These are phyloP conservation scores for Lecanicillium sp. DNA, from an alignment of 2,329 filamentous ascomycete genomes.

Conservation along the genomic window DNA sequence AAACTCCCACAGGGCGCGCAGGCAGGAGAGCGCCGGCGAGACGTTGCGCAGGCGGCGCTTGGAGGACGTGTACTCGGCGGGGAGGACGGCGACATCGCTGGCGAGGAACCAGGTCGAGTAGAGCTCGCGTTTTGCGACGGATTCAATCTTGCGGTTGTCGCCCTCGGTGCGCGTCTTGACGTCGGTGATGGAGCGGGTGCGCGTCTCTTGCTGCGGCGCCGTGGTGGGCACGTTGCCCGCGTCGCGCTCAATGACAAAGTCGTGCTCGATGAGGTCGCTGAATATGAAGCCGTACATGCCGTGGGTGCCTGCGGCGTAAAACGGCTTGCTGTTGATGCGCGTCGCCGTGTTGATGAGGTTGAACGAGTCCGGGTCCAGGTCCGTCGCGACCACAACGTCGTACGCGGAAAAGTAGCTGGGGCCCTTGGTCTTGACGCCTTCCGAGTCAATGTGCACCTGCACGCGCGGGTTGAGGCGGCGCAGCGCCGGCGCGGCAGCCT, in stretches of 20 bases:
- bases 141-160: slow-evolving; percentile 59
- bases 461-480: slow-evolving; percentile 88
- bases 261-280: slow-evolving; percentile 82
- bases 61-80: slow-evolving; percentile 58
- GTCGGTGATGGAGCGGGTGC: slow-evolving; percentile 67
- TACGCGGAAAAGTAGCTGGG: slow-evolving; percentile 71
- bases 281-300: slow-evolving; percentile 95
- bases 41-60: slow-evolving; percentile 66
- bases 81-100: slow-evolving; percentile 65
- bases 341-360: slow-evolving; percentile 80
- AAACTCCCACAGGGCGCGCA: slow-evolving; percentile 88
- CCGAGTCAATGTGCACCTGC: slow-evolving; percentile 60
- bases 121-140: slow-evolving; percentile 83
- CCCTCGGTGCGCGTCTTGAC: slow-evolving; percentile 64
- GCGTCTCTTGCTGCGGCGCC: slow-evolving; percentile 57
- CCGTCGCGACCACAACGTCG: slow-evolving; percentile 83
- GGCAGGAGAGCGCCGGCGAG: slow-evolving; percentile 75
- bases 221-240: slow-evolving; percentile 65
- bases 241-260: slow-evolving; percentile 81
- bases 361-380: slow-evolving; percentile 68
- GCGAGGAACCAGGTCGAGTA: slow-evolving; percentile 87
- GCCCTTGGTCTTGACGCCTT: slow-evolving; percentile 58
- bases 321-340: slow-evolving; percentile 67
- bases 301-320: slow-evolving; percentile 82
- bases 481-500: slow-evolving; percentile 70